A percentile compares a stretch with the other conserved stretches of the same genome.
phyloP scores from a whole-genome alignment of 306 rosid genomes.

The Macrotyloma uniflorum region DNA sequence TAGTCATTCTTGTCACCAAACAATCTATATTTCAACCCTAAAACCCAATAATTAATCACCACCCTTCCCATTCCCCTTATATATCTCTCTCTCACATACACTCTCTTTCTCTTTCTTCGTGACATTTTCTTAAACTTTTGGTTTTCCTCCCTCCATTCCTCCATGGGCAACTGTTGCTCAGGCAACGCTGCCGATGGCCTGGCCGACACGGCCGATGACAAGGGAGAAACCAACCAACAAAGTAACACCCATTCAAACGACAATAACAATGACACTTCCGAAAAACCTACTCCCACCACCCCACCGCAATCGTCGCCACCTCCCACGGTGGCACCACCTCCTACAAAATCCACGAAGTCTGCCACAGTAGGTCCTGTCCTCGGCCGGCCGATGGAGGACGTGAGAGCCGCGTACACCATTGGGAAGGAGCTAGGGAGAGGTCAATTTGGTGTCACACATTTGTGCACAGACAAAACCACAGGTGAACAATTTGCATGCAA shows the following conservation, averaged over 20 bases:
- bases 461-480: slow-evolving; percentile 67
- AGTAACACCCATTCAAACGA: background rate
- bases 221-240: slow-evolving; percentile 40
- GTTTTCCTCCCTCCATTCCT: slow-evolving; percentile 40
- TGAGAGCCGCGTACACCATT: slow-evolving; percentile 53
- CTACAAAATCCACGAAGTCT: slow-evolving; percentile 33
- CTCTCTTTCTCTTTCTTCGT: slow-evolving; percentile 19
- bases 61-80: slow-evolving; percentile 37
- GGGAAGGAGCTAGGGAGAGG: slow-evolving; percentile 97
- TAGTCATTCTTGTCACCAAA: slow-evolving; percentile 19
- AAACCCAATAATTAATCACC: slow-evolving; percentile 48
- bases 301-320: slow-evolving; percentile 22
- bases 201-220: background rate
- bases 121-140: background rate
- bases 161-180: slow-evolving; percentile 97
- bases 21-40: slow-evolving; percentile 45
- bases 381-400: slow-evolving; percentile 83
- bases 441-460: slow-evolving; percentile 84
- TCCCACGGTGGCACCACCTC: slow-evolving; percentile 33
- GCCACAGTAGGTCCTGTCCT: slow-evolving; percentile 63
- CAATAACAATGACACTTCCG: background rate
- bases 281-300: slow-evolving; percentile 4
- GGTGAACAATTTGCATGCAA: slow-evolving; percentile 85
- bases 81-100: background rate
- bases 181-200: slow-evolving; percentile 51